A percentile compares a stretch with the other conserved stretches of the same genome.
These are phyloP conservation scores for Penicillium flavigenum DNA, from an alignment of 495 filamentous ascomycete genomes.

Conservation along the genomic window DNA sequence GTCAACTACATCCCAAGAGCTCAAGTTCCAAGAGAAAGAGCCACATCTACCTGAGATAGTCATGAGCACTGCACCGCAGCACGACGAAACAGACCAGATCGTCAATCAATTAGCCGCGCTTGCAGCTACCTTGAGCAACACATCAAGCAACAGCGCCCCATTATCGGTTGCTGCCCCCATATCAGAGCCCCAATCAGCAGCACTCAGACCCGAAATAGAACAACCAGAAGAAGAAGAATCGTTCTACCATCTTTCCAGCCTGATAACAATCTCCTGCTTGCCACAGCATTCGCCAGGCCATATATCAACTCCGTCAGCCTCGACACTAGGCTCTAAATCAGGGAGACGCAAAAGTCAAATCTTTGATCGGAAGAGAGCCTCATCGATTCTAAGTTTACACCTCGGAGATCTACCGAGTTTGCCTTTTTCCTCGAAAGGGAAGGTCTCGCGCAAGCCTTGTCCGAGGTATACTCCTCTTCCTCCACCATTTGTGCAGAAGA, in stretches of 20 bases:
- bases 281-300: conserved; percentile 9
- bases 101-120: conserved; percentile 20
- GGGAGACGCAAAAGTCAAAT: conserved; percentile 2
- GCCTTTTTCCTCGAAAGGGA: conserved; percentile 11
- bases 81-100: conserved; percentile 19
- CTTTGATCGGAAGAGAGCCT: conserved; percentile 19
- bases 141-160: background rate
- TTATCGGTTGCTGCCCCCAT: background rate
- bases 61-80: background rate
- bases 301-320: conserved; percentile 3
- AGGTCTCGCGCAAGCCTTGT: conserved; percentile 11
- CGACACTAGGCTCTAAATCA: conserved; percentile 1
- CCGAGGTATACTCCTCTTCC: conserved; percentile 27
- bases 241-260: conserved; percentile 28
- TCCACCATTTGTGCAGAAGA: conserved; percentile 17
- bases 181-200: background rate
- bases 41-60: background rate
- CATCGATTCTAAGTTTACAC: conserved; percentile 23
- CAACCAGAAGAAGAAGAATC: conserved; percentile 22
- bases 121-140: conserved; percentile 17
- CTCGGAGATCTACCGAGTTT: conserved; percentile 17
- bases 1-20: background rate
- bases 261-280: conserved; percentile 27
- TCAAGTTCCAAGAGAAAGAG: background rate
- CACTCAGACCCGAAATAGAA: background rate